Evolutionary conservation across 441 rosid genomes (phyloP).

Genomic region (Theobroma grandiflorum): DNA sequence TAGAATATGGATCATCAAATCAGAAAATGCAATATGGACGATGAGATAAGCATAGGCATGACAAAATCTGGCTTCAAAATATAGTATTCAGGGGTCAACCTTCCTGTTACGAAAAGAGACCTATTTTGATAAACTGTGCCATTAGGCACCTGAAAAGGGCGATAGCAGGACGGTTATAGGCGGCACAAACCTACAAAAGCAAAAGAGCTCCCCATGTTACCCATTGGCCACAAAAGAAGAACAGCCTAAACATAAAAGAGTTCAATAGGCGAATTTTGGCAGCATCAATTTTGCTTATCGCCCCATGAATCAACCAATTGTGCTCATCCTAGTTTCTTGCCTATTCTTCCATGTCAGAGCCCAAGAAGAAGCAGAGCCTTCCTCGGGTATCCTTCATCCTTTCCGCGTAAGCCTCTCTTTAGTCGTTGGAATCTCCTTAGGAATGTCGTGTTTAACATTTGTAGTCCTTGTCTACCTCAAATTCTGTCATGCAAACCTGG

Average conservation of each 20-base stretch:
- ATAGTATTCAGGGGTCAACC: neutral
- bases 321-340: conserved; percentile 17
- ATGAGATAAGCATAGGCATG: neutral
- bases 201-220: neutral
- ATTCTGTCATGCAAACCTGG: conserved; percentile 26
- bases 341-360: conserved; percentile 40
- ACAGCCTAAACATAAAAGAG: neutral
- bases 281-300: neutral
- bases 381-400: neutral
- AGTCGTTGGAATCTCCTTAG: conserved; percentile 32
- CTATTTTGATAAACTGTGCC: neutral
- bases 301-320: conserved; percentile 34
- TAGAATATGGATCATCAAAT: too few species aligned
- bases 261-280: neutral
- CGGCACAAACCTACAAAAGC: neutral
- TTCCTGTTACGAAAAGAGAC: neutral
- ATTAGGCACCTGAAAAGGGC: neutral
- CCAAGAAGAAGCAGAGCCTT: conserved; percentile 18
- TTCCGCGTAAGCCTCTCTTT: conserved; percentile 29
- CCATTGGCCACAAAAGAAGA: neutral
- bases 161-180: neutral
- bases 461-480: conserved; percentile 31
- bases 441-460: conserved; percentile 25
- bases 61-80: neutral
- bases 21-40: too few species aligned